Evolutionary conservation across 202 grass and related monocot genomes (phyloP), one percentile per base, ranked within the genome.

Genomic region (Elaeis oleifera): DNA sequence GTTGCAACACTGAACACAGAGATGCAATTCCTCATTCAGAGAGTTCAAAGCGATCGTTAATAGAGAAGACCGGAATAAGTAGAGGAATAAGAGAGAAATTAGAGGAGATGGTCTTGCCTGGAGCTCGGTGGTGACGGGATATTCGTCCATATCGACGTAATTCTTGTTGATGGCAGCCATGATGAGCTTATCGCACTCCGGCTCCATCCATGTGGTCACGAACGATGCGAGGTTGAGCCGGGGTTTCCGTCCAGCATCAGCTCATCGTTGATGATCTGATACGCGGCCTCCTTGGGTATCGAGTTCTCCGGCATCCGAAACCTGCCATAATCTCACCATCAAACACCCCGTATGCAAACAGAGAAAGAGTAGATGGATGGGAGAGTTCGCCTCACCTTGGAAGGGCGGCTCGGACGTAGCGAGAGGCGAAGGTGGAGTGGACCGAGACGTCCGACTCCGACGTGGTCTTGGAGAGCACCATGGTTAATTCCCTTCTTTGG

Each of bases 81-180:
- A 22, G 8, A 48, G 22, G 6, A 13, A 20, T 3, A 49, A 20
- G 22, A 50, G 1, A 23, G 18, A 53, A 23, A 28, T 27, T 52
- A n/a, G 3, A 29, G 54, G 54, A 7, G 4, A 60, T 31, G 19
- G 27, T 13, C 16, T 17, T 14, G 89, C 92, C 92, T 97, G 94
- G 54, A 97, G 80, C 59, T 97, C 94, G 61, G 94, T 97, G 64
- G 94, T 97, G 54, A 97, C 80, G 0, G 94, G 94, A 59, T 97
- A 97, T 80, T 97, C 94, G 63, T 97, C 94, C 94, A 97, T 92
- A 85, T 97, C 94, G 61, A 97, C 94, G 48, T 97, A 97, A 69
- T 97, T 97, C 77, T 97, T 97, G 72, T 86, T 97, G 24, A 86
- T 76, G 68, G 94, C 61, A 13, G 62, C 84, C 94, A 97, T 97